Evolutionary conservation across 2,329 filamentous ascomycete genomes (phyloP).

Genomic region (Fusarium camptoceras): DNA sequence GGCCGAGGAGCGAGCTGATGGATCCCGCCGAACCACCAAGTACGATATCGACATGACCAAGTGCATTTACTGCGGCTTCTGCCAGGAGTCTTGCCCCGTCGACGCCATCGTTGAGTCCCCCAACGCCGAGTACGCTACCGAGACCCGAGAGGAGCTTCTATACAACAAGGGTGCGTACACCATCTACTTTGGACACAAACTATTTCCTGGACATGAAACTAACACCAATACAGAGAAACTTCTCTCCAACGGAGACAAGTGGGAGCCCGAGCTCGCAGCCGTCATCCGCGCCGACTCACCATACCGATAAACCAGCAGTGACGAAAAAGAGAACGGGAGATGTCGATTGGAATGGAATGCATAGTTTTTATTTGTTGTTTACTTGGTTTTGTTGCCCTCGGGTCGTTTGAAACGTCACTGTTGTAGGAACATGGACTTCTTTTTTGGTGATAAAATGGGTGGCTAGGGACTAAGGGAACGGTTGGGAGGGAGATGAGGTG

Average conservation of each 20-base stretch:
- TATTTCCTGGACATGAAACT: constrained; percentile 14
- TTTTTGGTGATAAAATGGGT: constrained; percentile 19
- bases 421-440: constrained; percentile 37
- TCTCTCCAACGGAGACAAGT: constrained; percentile 90
- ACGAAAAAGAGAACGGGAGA: constrained; percentile 32
- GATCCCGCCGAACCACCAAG: constrained; percentile 91
- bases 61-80: constrained; percentile 99
- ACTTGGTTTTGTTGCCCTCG: constrained; percentile 11
- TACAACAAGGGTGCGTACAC: constrained; percentile 83
- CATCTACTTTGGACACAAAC: not conserved
- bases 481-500: constrained; percentile 32
- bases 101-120: constrained; percentile 83
- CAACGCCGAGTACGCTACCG: constrained; percentile 72
- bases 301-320: constrained; percentile 72
- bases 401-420: constrained; percentile 26
- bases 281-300: constrained; percentile 92
- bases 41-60: constrained; percentile 99
- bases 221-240: constrained; percentile 73
- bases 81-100: constrained; percentile 98
- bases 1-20: constrained; percentile 96
- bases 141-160: constrained; percentile 88
- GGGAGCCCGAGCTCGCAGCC: constrained; percentile 97
- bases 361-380: constrained; percentile 31
- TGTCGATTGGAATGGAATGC: constrained; percentile 14
- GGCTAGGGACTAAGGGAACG: constrained; percentile 13